Evolutionary conservation across 2,329 filamentous ascomycete species (phyloP), one percentile per base, ranked within the genome.

Genomic region (Xylariaceae sp.): DNA sequence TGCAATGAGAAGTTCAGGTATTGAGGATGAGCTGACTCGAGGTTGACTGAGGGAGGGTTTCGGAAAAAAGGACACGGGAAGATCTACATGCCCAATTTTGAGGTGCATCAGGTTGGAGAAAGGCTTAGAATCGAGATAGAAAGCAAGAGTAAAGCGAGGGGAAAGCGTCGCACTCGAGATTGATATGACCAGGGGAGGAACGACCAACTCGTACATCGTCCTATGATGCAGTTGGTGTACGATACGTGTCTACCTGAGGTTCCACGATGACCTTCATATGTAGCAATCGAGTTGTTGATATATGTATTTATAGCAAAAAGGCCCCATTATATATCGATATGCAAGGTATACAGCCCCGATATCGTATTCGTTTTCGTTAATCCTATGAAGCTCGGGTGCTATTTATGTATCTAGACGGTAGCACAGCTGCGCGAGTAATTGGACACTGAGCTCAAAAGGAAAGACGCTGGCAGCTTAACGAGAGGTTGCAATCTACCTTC

Each of bases 281-380:
- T 4, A 45, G 10, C 11, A n/a, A n/a, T 45, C 6, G 42, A 13
- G 13, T 13, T 45, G 42, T 13, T n/a, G 13, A 45, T 15, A n/a
- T 6, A 45, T 13, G 13, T 6, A 45, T n/a, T n/a, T 13, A 45
- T n/a, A 13, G 42, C 42, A 45, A 2, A 3, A 15, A 45, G 13
- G 4, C 23, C 5, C 23, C 23, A 30, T 5, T 4, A 30, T 30
- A 30, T 30, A 30, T 30, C 23, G 13, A 6, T 13, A 45, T 6
- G n/a, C 3, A n/a, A 45, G 42, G 37, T 42, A 42, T n/a, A 45
- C 3, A 42, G 5, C 8, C 35, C 11, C 6, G 17, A 37, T 13
- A 18, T 61, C 61, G 61, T 63, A 63, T 63, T 63, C 61, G 61
- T 60, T 60, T 63, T 63, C 61, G 59, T 56, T 53, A 44, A 18